Evolutionary conservation across 1,284 basidiomycete genomes (phyloP).

Genomic region (Ceratobasidium sp.): DNA sequence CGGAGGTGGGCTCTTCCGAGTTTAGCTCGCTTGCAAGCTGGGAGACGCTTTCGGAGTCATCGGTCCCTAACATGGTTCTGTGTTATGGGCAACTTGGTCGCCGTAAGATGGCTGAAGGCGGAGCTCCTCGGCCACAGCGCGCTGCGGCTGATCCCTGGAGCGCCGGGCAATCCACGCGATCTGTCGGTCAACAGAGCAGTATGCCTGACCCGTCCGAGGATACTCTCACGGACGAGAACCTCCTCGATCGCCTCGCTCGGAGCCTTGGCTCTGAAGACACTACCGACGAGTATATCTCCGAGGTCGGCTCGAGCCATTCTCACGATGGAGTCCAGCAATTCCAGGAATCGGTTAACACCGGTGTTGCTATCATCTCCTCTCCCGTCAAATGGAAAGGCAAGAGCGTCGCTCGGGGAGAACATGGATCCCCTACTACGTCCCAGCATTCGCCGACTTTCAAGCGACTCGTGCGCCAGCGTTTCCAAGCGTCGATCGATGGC

Average conservation of each 20-base stretch:
- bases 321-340: background rate
- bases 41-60: conserved; percentile 35
- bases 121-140: background rate
- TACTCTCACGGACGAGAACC: conserved; percentile 11
- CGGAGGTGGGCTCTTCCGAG: conserved; percentile 37
- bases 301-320: background rate
- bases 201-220: background rate
- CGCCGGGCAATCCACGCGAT: background rate
- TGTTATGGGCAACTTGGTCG: conserved; percentile 34
- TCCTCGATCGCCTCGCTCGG: conserved; percentile 8
- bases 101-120: conserved; percentile 3
- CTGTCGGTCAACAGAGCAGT: background rate
- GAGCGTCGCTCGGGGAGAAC: conserved; percentile 20
- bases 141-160: background rate
- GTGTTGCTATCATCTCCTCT: background rate
- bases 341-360: background rate
- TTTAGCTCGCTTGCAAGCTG: conserved; percentile 38
- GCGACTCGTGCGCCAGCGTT: conserved; percentile 22
- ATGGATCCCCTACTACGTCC: conserved; percentile 30
- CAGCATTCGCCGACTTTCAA: conserved; percentile 38
- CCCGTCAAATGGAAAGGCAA: conserved; percentile 27
- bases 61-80: conserved; percentile 19
- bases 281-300: background rate
- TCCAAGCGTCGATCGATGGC: conserved; percentile 13
- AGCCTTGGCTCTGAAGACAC: conserved; percentile 1